Conservation (phyloP, 2,329 filamentous ascomycete species). For the Hirsutella rhossiliensis region DNA sequence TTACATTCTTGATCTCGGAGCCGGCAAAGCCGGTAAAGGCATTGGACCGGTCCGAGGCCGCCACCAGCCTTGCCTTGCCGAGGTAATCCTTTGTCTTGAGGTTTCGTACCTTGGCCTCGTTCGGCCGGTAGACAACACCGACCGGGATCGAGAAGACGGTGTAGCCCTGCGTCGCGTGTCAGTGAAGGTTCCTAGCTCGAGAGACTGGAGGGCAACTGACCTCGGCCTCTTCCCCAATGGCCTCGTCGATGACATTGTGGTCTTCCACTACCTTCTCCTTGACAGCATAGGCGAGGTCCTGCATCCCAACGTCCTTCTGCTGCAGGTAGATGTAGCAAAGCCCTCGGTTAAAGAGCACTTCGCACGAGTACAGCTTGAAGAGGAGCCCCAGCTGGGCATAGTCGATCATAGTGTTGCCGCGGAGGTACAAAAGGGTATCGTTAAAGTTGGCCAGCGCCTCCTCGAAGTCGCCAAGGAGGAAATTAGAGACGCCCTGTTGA, state of each 20-base stretch:
- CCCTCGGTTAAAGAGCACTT: constrained; percentile 93
- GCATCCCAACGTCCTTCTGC: constrained; percentile 79
- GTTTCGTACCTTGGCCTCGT: constrained; percentile 96
- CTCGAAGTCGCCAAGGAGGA: constrained; percentile 91
- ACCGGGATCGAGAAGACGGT: constrained; percentile 98
- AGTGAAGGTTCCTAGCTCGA: not conserved
- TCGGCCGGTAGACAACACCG: constrained; percentile 87
- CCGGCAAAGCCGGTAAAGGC: constrained; percentile 74
- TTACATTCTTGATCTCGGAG: constrained; percentile 63
- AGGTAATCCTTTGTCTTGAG: constrained; percentile 96
- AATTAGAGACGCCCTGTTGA: constrained; percentile 96
- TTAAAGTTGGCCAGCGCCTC: constrained; percentile 98
- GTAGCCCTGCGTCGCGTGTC: constrained; percentile 55
- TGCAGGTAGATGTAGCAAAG: constrained; percentile 96
- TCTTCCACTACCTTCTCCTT: constrained; percentile 95
- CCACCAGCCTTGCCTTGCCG: constrained; percentile 87
- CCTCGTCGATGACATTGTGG: constrained; percentile 96
- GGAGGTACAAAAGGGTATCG: constrained; percentile 85
- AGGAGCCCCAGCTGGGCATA: constrained; percentile 92
- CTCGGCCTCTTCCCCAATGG: constrained; percentile 85
- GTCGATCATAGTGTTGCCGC: constrained; percentile 95
- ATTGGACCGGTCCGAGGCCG: constrained; percentile 70
- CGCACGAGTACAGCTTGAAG: constrained; percentile 95
- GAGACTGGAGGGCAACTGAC: constrained; percentile 32
- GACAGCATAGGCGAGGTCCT: constrained; percentile 79